phyloP scores from a whole-genome alignment of 148 eudicot genomes.

The Agrostemma githago region DNA sequence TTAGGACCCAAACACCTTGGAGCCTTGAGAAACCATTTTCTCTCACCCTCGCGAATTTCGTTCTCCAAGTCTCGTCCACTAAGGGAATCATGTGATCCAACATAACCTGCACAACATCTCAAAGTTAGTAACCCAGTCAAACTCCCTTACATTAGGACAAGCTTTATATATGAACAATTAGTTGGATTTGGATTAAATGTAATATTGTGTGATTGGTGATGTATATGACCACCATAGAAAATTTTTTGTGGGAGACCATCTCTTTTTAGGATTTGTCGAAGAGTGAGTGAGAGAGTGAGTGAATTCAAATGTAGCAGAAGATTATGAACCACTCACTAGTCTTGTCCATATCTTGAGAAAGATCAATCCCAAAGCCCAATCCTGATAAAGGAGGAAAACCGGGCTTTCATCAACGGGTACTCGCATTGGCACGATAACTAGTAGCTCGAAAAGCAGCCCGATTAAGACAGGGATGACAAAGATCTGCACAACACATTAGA shows the following conservation, averaged over 20 bases:
- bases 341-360: constrained; percentile 96
- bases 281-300: not conserved
- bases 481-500: constrained; percentile 43
- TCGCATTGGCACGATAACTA: constrained; percentile 97
- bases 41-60: constrained; percentile 89
- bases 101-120: constrained; percentile 59
- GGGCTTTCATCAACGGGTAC: constrained; percentile 99
- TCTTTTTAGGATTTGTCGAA: not conserved
- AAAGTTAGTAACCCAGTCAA: not conserved
- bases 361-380: constrained; percentile 95
- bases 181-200: not conserved
- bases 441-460: constrained; percentile 92
- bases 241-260: not conserved
- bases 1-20: constrained; percentile 84
- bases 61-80: constrained; percentile 82
- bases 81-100: constrained; percentile 88
- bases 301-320: not conserved
- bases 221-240: not conserved
- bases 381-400: constrained; percentile 94
- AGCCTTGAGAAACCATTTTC: constrained; percentile 92
- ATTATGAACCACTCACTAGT: constrained; percentile 49
- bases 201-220: not conserved
- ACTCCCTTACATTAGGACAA: not conserved
- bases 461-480: constrained; percentile 86
- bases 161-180: not conserved